Conservation (phyloP, 371 early-diverging fungal species). For the Dinochytrium kinnereticum region DNA sequence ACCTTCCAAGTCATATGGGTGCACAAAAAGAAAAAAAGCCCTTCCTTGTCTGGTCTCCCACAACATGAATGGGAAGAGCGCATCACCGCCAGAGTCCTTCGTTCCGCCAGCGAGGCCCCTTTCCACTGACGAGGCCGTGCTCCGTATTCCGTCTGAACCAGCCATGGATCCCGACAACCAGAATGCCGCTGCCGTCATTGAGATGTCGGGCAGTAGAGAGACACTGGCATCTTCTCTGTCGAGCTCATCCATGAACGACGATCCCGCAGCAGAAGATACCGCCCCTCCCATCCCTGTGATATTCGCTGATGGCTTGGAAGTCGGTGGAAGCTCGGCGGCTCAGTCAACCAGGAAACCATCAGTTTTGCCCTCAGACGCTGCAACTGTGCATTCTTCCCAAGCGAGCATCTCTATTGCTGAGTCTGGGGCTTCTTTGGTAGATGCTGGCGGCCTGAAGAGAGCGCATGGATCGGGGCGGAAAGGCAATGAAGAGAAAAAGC, state of each 20-base stretch:
- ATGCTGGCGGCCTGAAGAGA: neutral
- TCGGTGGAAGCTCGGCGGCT: neutral
- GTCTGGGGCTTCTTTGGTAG: neutral
- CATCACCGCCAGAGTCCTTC: too few species aligned
- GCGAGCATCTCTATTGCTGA: conserved; percentile 4
- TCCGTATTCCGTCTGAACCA: neutral
- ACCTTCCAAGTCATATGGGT: too few species aligned
- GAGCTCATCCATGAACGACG: neutral
- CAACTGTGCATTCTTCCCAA: conserved; percentile 1
- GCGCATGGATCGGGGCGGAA: neutral
- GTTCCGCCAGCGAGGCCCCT: conserved; percentile 1
- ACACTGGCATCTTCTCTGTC: neutral
- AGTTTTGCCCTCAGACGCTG: neutral
- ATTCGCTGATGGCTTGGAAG: neutral
- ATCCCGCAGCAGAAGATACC: neutral
- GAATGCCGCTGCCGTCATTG: neutral
- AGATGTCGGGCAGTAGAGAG: neutral
- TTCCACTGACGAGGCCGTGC: neutral
- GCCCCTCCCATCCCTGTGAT: neutral
- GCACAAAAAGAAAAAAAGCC: too few species aligned
- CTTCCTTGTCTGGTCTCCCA: too few species aligned
- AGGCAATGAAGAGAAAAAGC: neutral
- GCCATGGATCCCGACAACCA: neutral
- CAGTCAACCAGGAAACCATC: neutral
- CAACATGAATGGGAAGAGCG: too few species aligned